Base-by-base conservation (phyloP, 2,329 filamentous ascomycete genomes). In the Rosellinia necatrix region DNA sequence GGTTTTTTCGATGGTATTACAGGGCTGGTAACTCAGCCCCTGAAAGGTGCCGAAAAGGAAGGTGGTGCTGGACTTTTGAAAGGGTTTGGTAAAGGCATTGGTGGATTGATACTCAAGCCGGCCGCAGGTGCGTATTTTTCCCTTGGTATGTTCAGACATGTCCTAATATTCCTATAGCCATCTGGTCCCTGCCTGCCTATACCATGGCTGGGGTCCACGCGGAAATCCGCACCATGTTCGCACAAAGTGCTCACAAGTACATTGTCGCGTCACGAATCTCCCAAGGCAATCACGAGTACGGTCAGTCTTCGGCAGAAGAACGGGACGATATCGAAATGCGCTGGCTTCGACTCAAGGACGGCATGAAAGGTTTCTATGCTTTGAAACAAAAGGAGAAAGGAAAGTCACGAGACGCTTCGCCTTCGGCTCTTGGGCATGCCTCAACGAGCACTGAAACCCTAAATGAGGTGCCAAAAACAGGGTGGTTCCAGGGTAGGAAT, bases 1-100 rank as follows among this genome's bases (percentile, higher is more conserved):
- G 91, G 91, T 0, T 76, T 96, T 22, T 94, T 86, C 68, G 91
- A 96, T 67, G 91, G 91, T 3, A 84, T 94, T 25, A 86, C 91
- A 2, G 92, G 92, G 0, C 76, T 96, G 3, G 81, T 93, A 10
- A 93, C 85, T 0, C 91, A 96, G 62, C 92, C 92, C 0, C 72
- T 87, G 4, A 82, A 82, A 57, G 92, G 86, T 10, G 85, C 84
- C 2, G 83, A 83, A 68, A 85, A 89, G 62, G 83, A 86, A 60
- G 86, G 86, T 2, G 68, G 64, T 9, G 62, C 68, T 4, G 92
- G 92, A 1, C 78, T 92, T 6, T 68, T 92, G 10, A 93, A 92
- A 70, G 90, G 90, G 0, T 78, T 96, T 40, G 91, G 88, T 1
- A 94, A 91, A 68, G 92, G 91, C 0, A 82, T 96, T 34, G 91